A percentile compares a stretch with the other conserved stretches of the same genome.
phyloP scores from a whole-genome alignment of 1,139 yeast species.

The Eremothecium gossypii region DNA sequence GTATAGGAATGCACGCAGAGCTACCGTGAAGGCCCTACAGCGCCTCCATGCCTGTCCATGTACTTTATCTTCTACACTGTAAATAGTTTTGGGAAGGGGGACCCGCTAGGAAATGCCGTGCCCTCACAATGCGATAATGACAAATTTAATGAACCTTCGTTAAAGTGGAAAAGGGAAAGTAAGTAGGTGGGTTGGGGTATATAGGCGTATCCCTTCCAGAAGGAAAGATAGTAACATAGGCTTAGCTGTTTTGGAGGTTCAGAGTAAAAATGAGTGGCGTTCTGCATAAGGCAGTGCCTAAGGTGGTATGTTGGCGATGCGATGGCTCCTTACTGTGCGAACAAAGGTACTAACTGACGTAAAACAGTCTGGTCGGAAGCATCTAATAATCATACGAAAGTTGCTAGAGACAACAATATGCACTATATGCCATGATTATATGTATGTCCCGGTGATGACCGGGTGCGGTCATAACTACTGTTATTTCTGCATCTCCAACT shows the following conservation, averaged over 20 bases:
- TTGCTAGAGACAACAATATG: constrained; percentile 22
- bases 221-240: too few species aligned
- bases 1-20: too few species aligned
- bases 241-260: background rate
- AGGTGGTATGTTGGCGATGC: constrained; percentile 3
- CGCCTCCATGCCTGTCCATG: too few species aligned
- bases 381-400: constrained; percentile 13
- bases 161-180: background rate
- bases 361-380: constrained; percentile 3
- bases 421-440: constrained; percentile 28
- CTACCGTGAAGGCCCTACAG: too few species aligned
- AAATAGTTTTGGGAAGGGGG: too few species aligned
- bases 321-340: background rate
- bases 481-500: constrained; percentile 20
- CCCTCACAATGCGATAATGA: too few species aligned
- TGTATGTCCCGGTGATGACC: constrained; percentile 28
- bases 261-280: constrained; percentile 6
- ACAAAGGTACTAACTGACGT: constrained; percentile 1
- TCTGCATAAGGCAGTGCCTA: constrained; percentile 4
- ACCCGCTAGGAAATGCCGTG: too few species aligned
- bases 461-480: constrained; percentile 27
- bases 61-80: too few species aligned
- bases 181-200: background rate
- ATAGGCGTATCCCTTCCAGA: too few species aligned
- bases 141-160: too few species aligned